Percentiles rank a stretch among this genome's conserved stretches.
phyloP scores from a whole-genome alignment of 2,329 filamentous ascomycete genomes.

The Botrytis hyacinthi region DNA sequence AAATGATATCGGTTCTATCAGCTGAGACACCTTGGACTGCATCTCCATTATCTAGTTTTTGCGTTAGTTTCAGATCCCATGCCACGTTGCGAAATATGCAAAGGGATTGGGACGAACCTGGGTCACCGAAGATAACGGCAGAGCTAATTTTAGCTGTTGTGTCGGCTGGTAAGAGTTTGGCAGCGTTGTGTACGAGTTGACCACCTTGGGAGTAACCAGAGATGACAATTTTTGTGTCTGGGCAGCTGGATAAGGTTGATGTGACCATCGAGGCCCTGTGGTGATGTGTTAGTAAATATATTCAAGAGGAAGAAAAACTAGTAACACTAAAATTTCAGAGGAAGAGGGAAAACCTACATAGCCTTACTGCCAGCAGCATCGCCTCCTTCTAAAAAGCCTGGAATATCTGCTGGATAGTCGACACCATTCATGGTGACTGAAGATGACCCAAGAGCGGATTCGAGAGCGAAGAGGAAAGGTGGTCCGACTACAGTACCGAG shows the following conservation, averaged over 20 bases:
- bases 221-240: slow-evolving; percentile 25
- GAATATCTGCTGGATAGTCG: slow-evolving; percentile 48
- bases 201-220: slow-evolving; percentile 32
- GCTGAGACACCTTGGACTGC: slow-evolving; percentile 27
- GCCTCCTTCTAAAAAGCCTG: slow-evolving; percentile 48
- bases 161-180: slow-evolving; percentile 23
- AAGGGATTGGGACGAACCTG: slow-evolving; percentile 22
- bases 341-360: slow-evolving; percentile 39
- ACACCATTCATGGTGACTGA: slow-evolving; percentile 52
- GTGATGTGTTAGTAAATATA: slow-evolving; percentile 17
- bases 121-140: slow-evolving; percentile 35
- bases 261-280: slow-evolving; percentile 16
- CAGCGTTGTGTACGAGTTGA: slow-evolving; percentile 32
- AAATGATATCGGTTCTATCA: slow-evolving; percentile 30
- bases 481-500: slow-evolving; percentile 33
- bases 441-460: slow-evolving; percentile 43
- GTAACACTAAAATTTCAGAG: neutral
- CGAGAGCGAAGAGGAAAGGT: slow-evolving; percentile 37
- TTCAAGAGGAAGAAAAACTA: neutral
- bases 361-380: slow-evolving; percentile 44
- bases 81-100: neutral
- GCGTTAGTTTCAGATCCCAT: neutral
- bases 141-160: slow-evolving; percentile 28
- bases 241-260: neutral
- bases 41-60: slow-evolving; percentile 28